Conservation (phyloP, 139 green algal species). For the Coelastrella sp. region DNA sequence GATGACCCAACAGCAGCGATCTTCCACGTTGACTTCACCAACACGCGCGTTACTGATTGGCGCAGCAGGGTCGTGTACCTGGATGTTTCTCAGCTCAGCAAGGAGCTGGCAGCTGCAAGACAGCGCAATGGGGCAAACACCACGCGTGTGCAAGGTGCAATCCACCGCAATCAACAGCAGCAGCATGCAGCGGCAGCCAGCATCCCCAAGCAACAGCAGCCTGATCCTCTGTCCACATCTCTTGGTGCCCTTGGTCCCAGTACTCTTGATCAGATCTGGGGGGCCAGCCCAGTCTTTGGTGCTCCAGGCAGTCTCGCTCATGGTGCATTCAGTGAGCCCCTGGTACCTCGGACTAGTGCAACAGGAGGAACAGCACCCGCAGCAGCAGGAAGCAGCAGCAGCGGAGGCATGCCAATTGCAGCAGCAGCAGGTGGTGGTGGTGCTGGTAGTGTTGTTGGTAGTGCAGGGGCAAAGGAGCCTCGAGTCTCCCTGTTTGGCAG, state of each 20-base stretch:
- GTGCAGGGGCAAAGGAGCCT: background rate
- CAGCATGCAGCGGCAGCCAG: background rate
- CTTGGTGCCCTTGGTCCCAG: background rate
- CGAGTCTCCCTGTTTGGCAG: slow-evolving; percentile 35
- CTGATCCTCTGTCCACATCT: background rate
- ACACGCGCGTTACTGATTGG: slow-evolving; percentile 15
- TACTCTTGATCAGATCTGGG: slow-evolving; percentile 12
- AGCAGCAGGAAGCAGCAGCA: slow-evolving; percentile 5
- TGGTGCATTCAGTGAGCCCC: background rate
- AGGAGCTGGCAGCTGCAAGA: slow-evolving; percentile 2
- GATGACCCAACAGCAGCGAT: background rate
- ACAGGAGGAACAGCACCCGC: too few species aligned
- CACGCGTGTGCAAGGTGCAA: background rate
- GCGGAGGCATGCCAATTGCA: background rate
- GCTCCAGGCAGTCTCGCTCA: background rate
- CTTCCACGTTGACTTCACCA: slow-evolving; percentile 32
- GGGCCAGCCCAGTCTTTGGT: slow-evolving; percentile 11
- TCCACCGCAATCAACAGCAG: background rate
- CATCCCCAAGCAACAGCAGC: background rate
- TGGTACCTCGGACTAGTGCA: background rate
- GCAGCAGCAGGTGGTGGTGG: slow-evolving; percentile 2
- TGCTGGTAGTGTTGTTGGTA: too few species aligned
- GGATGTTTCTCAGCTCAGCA: slow-evolving; percentile 7
- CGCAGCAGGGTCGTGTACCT: slow-evolving; percentile 34
- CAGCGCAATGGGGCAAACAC: background rate